Evolutionary conservation across 169 alveolate genomes (phyloP).

Genomic region (Prorocentrum cordatum): DNA sequence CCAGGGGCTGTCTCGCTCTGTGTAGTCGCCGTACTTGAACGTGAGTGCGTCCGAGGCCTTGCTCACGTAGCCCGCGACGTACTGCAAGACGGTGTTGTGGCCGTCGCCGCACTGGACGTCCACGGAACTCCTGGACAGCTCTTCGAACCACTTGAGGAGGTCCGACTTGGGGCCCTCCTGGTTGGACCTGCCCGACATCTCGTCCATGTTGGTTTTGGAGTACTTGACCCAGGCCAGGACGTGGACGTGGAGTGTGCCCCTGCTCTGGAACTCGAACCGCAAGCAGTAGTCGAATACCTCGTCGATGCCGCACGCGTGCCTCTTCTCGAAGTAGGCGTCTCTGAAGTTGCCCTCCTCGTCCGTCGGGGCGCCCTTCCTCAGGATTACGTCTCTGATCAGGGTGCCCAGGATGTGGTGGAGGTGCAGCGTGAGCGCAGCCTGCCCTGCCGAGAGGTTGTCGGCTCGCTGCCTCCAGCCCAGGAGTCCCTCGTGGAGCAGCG

Average conservation of each 20-base stretch:
- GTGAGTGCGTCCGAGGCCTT: not conserved
- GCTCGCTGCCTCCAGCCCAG: not conserved
- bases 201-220: not conserved
- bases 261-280: not conserved
- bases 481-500: not conserved
- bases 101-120: slow-evolving; percentile 6
- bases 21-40: not conserved
- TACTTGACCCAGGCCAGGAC: not conserved
- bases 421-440: not conserved
- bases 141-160: too few relatives aligned
- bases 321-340: too few relatives aligned
- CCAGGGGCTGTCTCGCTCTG: too few relatives aligned
- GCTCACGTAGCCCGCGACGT: not conserved
- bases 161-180: too few relatives aligned
- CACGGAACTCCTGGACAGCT: not conserved
- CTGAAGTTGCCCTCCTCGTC: too few relatives aligned
- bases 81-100: not conserved
- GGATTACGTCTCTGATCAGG: not conserved
- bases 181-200: not conserved
- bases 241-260: not conserved
- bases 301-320: not conserved
- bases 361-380: too few relatives aligned
- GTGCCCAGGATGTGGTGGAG: not conserved
- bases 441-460: not conserved
- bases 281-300: not conserved